phyloP scores from a whole-genome alignment of 2,329 filamentous ascomycete species.

The Emmonsiellopsis sp. region DNA sequence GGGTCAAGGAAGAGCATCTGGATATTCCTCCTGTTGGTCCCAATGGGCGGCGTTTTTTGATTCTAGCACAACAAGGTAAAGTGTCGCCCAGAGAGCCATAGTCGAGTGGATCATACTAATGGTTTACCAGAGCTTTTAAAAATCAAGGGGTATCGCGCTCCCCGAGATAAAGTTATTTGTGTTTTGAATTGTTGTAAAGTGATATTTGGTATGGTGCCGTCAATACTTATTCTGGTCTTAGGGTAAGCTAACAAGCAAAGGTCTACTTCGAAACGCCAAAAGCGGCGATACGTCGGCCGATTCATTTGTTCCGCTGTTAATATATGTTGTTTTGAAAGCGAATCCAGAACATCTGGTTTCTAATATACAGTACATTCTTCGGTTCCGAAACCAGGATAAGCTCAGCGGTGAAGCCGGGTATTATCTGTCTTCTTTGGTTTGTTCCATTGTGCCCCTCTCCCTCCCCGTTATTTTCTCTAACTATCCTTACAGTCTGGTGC shows the following conservation, averaged over 20 bases:
- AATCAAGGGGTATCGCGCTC: slow-evolving; percentile 94
- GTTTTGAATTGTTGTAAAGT: slow-evolving; percentile 99
- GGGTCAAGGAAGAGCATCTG: slow-evolving; percentile 86
- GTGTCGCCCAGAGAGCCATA: not conserved
- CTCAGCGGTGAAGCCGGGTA: slow-evolving; percentile 96
- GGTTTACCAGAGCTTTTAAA: slow-evolving; percentile 69
- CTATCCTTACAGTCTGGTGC: slow-evolving; percentile 50
- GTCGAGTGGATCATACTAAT: slow-evolving; percentile 14
- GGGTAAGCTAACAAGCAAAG: slow-evolving; percentile 34
- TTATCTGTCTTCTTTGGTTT: slow-evolving; percentile 84
- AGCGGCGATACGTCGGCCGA: slow-evolving; percentile 84
- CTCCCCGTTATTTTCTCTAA: slow-evolving; percentile 9
- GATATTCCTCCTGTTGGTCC: slow-evolving; percentile 81
- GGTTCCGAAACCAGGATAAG: slow-evolving; percentile 96
- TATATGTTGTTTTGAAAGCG: slow-evolving; percentile 89
- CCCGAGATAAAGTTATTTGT: slow-evolving; percentile 95
- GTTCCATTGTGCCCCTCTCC: slow-evolving; percentile 16
- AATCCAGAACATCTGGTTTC: slow-evolving; percentile 94
- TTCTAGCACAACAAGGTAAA: slow-evolving; percentile 75
- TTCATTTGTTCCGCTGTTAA: slow-evolving; percentile 88
- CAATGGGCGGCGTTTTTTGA: slow-evolving; percentile 78
- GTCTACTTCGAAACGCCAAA: slow-evolving; percentile 82
- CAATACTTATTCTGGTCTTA: not conserved
- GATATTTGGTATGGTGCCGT: slow-evolving; percentile 65
- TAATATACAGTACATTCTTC: slow-evolving; percentile 94